phyloP scores from a whole-genome alignment of 306 rosid species.

The Cicer pinnatifidum region DNA sequence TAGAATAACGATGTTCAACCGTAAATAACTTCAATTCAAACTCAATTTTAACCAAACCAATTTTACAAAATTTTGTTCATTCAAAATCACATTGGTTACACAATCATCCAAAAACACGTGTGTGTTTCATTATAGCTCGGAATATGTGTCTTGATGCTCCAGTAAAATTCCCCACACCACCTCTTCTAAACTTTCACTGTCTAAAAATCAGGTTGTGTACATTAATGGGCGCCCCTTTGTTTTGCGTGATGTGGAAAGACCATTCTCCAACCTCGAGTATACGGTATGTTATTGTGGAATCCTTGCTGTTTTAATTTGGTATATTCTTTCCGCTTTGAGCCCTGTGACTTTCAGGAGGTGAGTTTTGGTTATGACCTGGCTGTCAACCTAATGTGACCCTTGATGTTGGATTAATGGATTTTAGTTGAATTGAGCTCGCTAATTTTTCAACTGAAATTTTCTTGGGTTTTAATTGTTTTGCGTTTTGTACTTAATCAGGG shows the following conservation, averaged over 20 bases:
- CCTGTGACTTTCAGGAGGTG: neutral
- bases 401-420: slow-evolving; percentile 26
- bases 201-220: slow-evolving; percentile 73
- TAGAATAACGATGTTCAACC: neutral
- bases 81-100: neutral
- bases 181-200: slow-evolving; percentile 10
- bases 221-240: slow-evolving; percentile 92
- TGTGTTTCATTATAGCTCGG: neutral
- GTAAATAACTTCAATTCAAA: neutral
- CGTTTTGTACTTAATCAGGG: slow-evolving; percentile 57
- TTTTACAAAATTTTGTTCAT: neutral
- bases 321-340: neutral
- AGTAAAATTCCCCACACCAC: neutral
- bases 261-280: slow-evolving; percentile 89
- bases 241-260: slow-evolving; percentile 83
- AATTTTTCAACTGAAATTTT: slow-evolving; percentile 13
- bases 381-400: neutral
- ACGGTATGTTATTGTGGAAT: slow-evolving; percentile 56
- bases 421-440: slow-evolving; percentile 28
- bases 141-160: slow-evolving; percentile 4
- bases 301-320: neutral
- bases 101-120: neutral
- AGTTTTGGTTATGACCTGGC: neutral
- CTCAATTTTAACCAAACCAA: neutral
- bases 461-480: slow-evolving; percentile 37